Percentiles rank a stretch among this genome's conserved stretches.
Evolutionary conservation across 129 eudicot genomes (phyloP).

Genomic region (Scalesia atractyloides): DNA sequence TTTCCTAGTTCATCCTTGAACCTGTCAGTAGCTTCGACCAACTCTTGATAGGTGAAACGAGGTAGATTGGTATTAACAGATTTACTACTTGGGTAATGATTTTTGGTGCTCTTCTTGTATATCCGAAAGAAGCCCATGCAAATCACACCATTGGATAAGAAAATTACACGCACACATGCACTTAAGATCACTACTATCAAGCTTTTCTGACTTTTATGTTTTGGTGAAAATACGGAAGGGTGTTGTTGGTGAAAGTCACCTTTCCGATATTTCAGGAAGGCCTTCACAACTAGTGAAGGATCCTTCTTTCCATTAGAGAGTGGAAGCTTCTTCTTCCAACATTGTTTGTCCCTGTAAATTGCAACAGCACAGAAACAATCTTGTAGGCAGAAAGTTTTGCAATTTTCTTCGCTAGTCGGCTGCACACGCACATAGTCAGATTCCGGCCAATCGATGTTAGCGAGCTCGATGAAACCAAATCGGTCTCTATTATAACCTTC

Average conservation of each 20-base stretch:
- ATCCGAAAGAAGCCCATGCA: background rate
- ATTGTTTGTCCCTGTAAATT: background rate
- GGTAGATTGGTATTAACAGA: background rate
- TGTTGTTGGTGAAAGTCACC: background rate
- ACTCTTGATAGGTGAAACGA: background rate
- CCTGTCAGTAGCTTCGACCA: background rate
- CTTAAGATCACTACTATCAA: background rate
- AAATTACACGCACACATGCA: background rate
- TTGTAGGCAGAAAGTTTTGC: slow-evolving; percentile 1
- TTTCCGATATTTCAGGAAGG: background rate
- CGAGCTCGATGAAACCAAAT: background rate
- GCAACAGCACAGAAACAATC: slow-evolving; percentile 9
- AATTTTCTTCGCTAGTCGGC: background rate
- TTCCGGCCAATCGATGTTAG: background rate
- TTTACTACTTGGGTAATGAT: background rate
- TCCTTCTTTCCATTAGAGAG: background rate
- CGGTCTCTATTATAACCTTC: background rate
- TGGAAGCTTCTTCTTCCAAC: slow-evolving; percentile 7
- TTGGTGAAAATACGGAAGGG: background rate
- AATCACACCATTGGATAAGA: background rate
- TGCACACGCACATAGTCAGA: background rate
- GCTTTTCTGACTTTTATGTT: background rate
- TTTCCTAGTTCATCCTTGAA: slow-evolving; percentile 4
- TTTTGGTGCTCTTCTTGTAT: background rate
- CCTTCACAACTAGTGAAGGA: background rate